Conservation (phyloP, 1,284 basidiomycete genomes). For the Ceratobasidium sp. region DNA sequence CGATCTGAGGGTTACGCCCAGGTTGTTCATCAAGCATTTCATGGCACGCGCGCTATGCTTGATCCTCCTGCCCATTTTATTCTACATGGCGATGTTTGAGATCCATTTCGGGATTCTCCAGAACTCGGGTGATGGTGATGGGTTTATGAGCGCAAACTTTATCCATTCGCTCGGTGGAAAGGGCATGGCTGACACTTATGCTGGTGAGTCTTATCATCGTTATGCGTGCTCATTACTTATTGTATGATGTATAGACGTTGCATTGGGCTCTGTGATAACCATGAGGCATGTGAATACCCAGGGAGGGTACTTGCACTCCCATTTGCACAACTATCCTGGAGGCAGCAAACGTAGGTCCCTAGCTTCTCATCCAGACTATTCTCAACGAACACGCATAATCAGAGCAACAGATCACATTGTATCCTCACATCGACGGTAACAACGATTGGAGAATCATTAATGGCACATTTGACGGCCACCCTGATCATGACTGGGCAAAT, state of each 20-base stretch:
- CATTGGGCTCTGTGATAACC: slow-evolving; percentile 81
- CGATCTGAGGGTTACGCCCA: slow-evolving; percentile 80
- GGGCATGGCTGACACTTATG: slow-evolving; percentile 91
- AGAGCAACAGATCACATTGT: slow-evolving; percentile 98
- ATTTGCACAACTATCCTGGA: slow-evolving; percentile 85
- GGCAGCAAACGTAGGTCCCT: slow-evolving; percentile 77
- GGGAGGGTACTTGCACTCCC: slow-evolving; percentile 97
- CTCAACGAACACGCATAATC: slow-evolving; percentile 26
- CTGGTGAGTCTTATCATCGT: slow-evolving; percentile 60
- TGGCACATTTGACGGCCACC: slow-evolving; percentile 60
- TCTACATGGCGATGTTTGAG: slow-evolving; percentile 96
- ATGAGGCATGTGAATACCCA: slow-evolving; percentile 95
- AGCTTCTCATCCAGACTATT: neutral
- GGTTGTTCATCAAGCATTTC: slow-evolving; percentile 84
- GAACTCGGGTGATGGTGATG: slow-evolving; percentile 94
- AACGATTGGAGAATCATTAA: slow-evolving; percentile 89
- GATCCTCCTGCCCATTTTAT: slow-evolving; percentile 80
- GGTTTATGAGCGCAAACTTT: slow-evolving; percentile 99
- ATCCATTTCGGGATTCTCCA: slow-evolving; percentile 92
- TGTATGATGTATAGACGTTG: slow-evolving; percentile 67
- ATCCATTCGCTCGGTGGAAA: slow-evolving; percentile 94
- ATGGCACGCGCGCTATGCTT: slow-evolving; percentile 87
- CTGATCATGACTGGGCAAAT: slow-evolving; percentile 63
- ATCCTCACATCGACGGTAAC: slow-evolving; percentile 93
- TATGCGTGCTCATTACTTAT: slow-evolving; percentile 6